These are phyloP conservation scores for Hypomontagnella submonticulosa DNA, from an alignment of 495 filamentous ascomycete genomes.

Conservation along the genomic window DNA sequence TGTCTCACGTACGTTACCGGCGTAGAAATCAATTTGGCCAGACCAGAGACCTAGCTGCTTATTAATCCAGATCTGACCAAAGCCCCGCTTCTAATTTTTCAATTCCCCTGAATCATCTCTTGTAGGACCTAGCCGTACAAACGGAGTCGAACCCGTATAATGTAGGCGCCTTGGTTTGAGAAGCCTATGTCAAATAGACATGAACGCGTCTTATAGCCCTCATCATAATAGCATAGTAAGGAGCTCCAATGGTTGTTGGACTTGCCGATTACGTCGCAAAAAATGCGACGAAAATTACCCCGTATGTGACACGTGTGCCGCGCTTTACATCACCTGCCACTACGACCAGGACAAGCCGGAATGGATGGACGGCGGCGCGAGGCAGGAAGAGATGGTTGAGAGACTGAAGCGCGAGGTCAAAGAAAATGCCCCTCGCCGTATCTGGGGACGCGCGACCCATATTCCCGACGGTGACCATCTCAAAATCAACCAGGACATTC, in stretches of 20 bases:
- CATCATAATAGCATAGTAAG: conserved; percentile 41
- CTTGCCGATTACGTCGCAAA: conserved; percentile 66
- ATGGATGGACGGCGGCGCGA: conserved; percentile 65
- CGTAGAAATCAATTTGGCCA: too few relatives aligned
- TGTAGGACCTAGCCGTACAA: too few relatives aligned
- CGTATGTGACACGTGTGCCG: conserved; percentile 57
- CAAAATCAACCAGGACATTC: conserved; percentile 15
- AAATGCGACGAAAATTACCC: conserved; percentile 65
- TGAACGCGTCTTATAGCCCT: neutral
- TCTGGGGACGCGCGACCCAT: conserved; percentile 43
- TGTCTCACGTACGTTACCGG: too few relatives aligned
- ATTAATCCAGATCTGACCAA: too few relatives aligned
- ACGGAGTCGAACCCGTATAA: too few relatives aligned
- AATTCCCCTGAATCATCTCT: too few relatives aligned
- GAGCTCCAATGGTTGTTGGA: conserved; percentile 65
- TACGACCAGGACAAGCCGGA: conserved; percentile 61
- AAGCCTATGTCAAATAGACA: too few relatives aligned
- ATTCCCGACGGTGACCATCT: conserved; percentile 10
- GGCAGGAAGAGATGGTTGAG: conserved; percentile 62
- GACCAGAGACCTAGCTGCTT: too few relatives aligned
- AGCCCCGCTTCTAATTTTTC: too few relatives aligned
- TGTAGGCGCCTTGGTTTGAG: too few relatives aligned
- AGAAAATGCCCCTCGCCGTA: conserved; percentile 55
- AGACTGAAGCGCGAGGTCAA: conserved; percentile 63
- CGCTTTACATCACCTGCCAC: conserved; percentile 62